Conservation (phyloP, 768 basidiomycete genomes). For the Lyophyllum decastes region DNA sequence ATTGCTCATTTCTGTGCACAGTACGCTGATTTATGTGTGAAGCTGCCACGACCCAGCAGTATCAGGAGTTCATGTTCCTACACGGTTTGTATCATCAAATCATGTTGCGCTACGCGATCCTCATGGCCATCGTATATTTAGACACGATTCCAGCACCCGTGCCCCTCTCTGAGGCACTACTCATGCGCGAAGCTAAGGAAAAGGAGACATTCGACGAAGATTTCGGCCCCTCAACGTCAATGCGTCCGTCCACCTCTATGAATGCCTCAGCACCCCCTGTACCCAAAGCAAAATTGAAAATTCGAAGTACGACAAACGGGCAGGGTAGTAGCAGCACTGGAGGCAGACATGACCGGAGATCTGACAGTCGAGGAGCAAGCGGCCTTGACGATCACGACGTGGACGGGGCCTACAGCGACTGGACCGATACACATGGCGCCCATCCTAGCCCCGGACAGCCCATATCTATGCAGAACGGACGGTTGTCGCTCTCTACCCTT, state of each 20-base stretch:
- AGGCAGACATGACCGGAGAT: constrained; percentile 11
- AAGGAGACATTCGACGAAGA: constrained; percentile 61
- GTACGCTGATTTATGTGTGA: constrained; percentile 8
- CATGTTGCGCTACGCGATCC: background rate
- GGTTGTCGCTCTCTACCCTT: constrained; percentile 20
- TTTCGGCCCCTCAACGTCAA: constrained; percentile 38
- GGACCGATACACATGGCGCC: constrained; percentile 16
- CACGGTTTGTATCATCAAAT: constrained; percentile 41
- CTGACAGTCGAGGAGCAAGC: constrained; percentile 7
- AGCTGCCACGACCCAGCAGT: constrained; percentile 63
- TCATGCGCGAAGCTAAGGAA: constrained; percentile 51
- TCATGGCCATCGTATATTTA: constrained; percentile 25
- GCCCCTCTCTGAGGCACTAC: constrained; percentile 59
- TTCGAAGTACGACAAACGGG: constrained; percentile 35
- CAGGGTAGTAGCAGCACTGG: constrained; percentile 27
- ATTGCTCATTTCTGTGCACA: background rate
- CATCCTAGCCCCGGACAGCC: constrained; percentile 13
- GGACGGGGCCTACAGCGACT: constrained; percentile 14
- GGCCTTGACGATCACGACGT: constrained; percentile 1
- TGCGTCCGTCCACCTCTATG: constrained; percentile 20
- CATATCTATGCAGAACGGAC: constrained; percentile 15
- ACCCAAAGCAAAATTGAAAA: constrained; percentile 35
- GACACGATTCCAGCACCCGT: constrained; percentile 71
- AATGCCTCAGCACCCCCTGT: constrained; percentile 19
- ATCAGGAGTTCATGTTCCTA: constrained; percentile 75